Evolutionary conservation across 2,329 filamentous ascomycete species (phyloP), one percentile per base, ranked within the genome.

Genomic region (Phoma sp.): DNA sequence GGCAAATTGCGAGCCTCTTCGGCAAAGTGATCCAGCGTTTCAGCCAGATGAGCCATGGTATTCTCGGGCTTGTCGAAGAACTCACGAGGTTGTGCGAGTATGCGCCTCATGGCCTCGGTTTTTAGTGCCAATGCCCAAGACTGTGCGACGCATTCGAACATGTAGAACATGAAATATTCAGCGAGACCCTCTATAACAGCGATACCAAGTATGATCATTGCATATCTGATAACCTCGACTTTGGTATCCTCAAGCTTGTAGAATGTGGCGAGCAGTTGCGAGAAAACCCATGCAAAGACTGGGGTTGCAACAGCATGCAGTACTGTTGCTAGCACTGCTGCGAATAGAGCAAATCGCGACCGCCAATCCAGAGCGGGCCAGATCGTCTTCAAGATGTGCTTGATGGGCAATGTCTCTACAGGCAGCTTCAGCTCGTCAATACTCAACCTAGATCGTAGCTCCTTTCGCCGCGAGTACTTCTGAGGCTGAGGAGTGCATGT

Each of bases 1-100:
- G 96, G 81, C 0, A 98, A 78, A 62, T 90, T 92, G 7, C 90
- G 84, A 84, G 95, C 93, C 69, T 96, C 91, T 70, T 98, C 92
- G 0, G 89, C 89, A 64, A 91, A 90, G 13, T 89, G 84, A 65
- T 96, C 91, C 0, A 98, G 81, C 39, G 83, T 88, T 56, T 90
- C 86, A 0, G 82, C 86, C 37, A 98, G 80, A 2, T 81, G 80
- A 0, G 80, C 79, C 0, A 88, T 78, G 0, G 82, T 84, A 70
- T 95, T 89, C 30, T 80, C 79, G 2, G 88, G 80, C 44, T 82
- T 78, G 59, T 91, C 87, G 63, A 96, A 96, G 88, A 92, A 98
- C 4, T 82, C 75, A 57, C 83, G 86, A 0, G 90, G 89, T 67
- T 97, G 93, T 35, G 83, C 80, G 0, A 98, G 79, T 13, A 96